These are phyloP conservation scores for Ophiostoma himal-ulmi DNA, from an alignment of 2,329 filamentous ascomycete genomes.

Conservation along the genomic window DNA sequence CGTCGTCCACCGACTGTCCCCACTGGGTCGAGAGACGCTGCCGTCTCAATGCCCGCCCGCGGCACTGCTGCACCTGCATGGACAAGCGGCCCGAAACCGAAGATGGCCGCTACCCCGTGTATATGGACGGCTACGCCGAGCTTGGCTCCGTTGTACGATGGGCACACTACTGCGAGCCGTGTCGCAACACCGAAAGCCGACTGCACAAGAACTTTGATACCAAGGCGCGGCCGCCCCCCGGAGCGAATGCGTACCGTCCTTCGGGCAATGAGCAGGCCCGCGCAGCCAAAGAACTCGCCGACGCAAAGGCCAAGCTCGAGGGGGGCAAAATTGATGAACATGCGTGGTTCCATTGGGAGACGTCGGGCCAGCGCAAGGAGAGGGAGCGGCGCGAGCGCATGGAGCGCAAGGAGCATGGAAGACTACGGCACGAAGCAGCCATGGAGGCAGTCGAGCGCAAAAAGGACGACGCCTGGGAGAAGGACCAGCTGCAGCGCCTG, in stretches of 20 bases:
- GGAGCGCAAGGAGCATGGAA: neutral
- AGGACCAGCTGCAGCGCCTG: neutral
- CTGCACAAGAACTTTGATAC: neutral
- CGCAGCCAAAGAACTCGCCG: neutral
- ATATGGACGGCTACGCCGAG: constrained; percentile 16
- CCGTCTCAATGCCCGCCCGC: constrained; percentile 13
- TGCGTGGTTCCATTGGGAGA: neutral
- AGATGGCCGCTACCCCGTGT: constrained; percentile 19
- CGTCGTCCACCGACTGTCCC: neutral
- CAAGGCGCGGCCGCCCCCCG: neutral
- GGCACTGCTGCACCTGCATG: constrained; percentile 20
- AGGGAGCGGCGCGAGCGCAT: neutral
- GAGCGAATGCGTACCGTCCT: neutral
- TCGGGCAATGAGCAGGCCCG: neutral
- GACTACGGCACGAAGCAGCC: neutral
- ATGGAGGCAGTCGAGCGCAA: neutral
- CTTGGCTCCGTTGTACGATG: constrained; percentile 12
- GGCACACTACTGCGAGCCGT: constrained; percentile 21
- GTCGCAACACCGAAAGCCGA: neutral
- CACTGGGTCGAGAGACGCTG: constrained; percentile 20
- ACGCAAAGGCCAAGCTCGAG: no score
- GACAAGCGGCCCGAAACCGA: constrained; percentile 8
- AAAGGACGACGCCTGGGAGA: neutral
- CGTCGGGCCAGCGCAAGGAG: neutral
- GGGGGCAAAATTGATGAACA: neutral